Percentiles rank a stretch among this genome's conserved stretches.
These are phyloP conservation scores for Melaleuca alternifolia DNA, from an alignment of 345 rosid genomes.

Conservation along the genomic window DNA sequence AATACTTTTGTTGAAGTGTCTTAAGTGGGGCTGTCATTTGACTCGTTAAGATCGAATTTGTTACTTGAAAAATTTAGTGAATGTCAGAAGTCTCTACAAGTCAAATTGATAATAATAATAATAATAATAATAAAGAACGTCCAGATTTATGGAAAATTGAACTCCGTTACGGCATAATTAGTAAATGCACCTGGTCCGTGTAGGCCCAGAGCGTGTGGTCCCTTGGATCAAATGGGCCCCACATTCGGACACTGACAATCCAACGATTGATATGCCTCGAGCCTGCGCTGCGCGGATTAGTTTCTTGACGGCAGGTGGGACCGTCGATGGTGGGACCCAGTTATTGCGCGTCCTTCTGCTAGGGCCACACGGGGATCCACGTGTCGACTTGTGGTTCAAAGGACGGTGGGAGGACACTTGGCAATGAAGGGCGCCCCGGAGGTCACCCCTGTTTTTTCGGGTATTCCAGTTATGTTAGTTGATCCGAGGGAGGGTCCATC, in stretches of 20 bases:
- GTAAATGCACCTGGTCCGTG: neutral
- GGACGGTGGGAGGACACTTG: neutral
- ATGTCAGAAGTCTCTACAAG: neutral
- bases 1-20: neutral
- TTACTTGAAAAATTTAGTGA: neutral
- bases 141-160: neutral
- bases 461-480: neutral
- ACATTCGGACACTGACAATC: neutral
- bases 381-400: neutral
- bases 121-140: neutral
- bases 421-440: neutral
- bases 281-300: neutral
- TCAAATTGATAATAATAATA: neutral
- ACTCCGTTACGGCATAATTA: neutral
- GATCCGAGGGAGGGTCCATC: neutral
- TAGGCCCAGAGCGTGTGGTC: neutral
- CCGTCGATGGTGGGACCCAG: neutral
- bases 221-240: neutral
- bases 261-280: neutral
- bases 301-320: neutral
- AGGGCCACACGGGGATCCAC: rapidly evolving
- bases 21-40: neutral
- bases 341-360: neutral
- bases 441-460: neutral
- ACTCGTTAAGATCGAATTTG: neutral